Evolutionary conservation across 2,329 filamentous ascomycete species (phyloP).

Genomic region (Cytospora leucostoma): DNA sequence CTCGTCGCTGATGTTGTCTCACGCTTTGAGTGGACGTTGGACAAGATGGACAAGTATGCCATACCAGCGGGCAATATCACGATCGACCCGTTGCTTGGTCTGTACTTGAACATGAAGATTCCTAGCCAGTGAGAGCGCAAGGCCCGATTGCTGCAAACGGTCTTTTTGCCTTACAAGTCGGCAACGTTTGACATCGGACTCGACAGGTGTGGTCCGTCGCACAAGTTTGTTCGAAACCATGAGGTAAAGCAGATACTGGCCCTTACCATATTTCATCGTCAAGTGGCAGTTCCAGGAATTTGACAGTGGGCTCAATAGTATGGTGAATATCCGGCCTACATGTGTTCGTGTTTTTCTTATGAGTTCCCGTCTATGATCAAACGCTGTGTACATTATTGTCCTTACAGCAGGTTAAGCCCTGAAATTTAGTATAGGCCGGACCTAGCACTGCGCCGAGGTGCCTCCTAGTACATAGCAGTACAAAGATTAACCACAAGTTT

Average conservation of each 20-base stretch:
- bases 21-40: conserved; percentile 58
- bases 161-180: too few relatives aligned
- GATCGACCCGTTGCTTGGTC: conserved; percentile 64
- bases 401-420: too few relatives aligned
- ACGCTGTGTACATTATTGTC: too few relatives aligned
- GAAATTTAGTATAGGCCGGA: too few relatives aligned
- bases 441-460: too few relatives aligned
- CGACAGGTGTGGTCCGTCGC: too few relatives aligned
- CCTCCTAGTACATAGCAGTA: too few relatives aligned
- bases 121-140: not conserved
- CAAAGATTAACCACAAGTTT: too few relatives aligned
- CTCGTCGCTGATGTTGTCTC: conserved; percentile 68
- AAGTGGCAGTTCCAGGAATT: not conserved
- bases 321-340: too few relatives aligned
- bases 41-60: conserved; percentile 61
- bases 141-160: not conserved
- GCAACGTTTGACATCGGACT: too few relatives aligned
- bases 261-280: not conserved
- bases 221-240: not conserved
- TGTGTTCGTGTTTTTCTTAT: too few relatives aligned
- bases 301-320: not conserved
- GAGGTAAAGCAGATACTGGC: not conserved
- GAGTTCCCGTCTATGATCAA: too few relatives aligned
- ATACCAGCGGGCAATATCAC: conserved; percentile 66
- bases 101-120: conserved; percentile 55